phyloP scores from a whole-genome alignment of 305 asterid genomes.

The Fraxinus platypoda region DNA sequence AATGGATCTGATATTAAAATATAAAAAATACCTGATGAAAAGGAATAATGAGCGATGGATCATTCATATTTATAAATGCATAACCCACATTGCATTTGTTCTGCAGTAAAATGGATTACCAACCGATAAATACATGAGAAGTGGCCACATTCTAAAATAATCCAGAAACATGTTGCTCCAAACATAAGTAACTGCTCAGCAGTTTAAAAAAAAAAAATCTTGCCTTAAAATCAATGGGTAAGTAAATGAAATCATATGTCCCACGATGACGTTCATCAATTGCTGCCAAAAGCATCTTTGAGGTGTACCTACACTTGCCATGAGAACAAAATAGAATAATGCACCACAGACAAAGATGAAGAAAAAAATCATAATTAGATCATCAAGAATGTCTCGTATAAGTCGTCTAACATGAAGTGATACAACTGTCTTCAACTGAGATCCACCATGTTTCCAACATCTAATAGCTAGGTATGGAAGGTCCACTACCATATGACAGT shows the following conservation, averaged over 20 bases:
- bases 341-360: background rate
- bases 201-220: slow-evolving; percentile 20
- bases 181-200: background rate
- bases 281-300: slow-evolving; percentile 96
- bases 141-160: background rate
- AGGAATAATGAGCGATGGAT: slow-evolving; percentile 75
- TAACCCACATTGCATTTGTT: slow-evolving; percentile 97
- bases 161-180: background rate
- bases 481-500: background rate
- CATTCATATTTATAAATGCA: slow-evolving; percentile 94
- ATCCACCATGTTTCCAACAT: background rate
- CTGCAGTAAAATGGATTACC: slow-evolving; percentile 46
- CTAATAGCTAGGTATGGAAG: background rate
- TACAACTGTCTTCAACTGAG: background rate
- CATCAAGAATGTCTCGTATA: background rate
- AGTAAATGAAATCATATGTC: slow-evolving; percentile 89
- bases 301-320: slow-evolving; percentile 49
- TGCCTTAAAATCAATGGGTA: slow-evolving; percentile 94
- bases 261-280: slow-evolving; percentile 92
- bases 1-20: slow-evolving; percentile 47
- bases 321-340: slow-evolving; percentile 22
- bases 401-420: background rate
- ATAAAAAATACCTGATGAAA: slow-evolving; percentile 25
- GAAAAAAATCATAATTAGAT: background rate
- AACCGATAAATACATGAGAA: slow-evolving; percentile 12